Conservation (phyloP, 2,329 filamentous ascomycete species). For the Venturia oleaginea region DNA sequence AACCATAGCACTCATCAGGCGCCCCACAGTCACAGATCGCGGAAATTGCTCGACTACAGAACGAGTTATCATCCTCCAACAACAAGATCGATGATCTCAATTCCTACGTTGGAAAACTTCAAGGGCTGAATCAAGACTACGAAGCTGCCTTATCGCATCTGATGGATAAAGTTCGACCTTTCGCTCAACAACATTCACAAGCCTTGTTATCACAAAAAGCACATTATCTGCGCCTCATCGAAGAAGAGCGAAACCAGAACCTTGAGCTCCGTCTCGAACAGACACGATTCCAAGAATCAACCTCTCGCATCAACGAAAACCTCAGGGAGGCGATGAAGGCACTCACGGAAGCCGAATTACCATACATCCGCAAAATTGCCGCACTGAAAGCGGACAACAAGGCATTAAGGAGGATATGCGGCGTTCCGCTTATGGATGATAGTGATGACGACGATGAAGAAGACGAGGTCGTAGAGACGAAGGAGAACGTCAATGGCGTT, state of each 20-base stretch:
- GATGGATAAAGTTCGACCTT: conserved; percentile 29
- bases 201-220: conserved; percentile 37
- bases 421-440: conserved; percentile 35
- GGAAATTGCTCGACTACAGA: conserved; percentile 25
- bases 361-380: conserved; percentile 30
- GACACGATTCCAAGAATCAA: conserved; percentile 39
- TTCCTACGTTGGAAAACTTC: conserved; percentile 22
- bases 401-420: conserved; percentile 34
- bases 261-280: conserved; percentile 39
- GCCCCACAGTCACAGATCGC: conserved; percentile 19
- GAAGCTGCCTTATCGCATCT: conserved; percentile 31
- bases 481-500: not conserved
- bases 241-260: conserved; percentile 34
- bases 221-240: conserved; percentile 38
- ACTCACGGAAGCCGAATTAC: conserved; percentile 29
- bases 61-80: conserved; percentile 25
- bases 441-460: conserved; percentile 34
- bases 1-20: conserved; percentile 6
- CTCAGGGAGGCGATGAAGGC: conserved; percentile 31
- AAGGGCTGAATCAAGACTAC: conserved; percentile 30
- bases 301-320: conserved; percentile 34
- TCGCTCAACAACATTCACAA: conserved; percentile 33
- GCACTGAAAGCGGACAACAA: conserved; percentile 40
- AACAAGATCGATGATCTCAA: conserved; percentile 21
- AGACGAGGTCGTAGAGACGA: conserved; percentile 9